Conservation (phyloP, 73 alveolate genomes). For the Uronychia setigera region DNA sequence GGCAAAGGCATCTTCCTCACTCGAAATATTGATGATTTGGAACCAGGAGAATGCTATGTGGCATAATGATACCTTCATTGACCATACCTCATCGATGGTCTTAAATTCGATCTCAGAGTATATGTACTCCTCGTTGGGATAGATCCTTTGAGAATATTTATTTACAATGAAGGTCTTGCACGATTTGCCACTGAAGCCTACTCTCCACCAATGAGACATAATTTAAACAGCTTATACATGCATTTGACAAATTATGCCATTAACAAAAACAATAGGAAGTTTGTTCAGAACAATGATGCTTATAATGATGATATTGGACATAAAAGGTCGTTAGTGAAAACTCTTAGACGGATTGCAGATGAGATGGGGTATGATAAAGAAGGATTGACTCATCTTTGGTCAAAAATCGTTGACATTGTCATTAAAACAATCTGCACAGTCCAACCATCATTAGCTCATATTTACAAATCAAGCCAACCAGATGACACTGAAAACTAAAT, state of each 20-base stretch:
- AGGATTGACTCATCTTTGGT: conserved; percentile 5
- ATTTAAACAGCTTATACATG: conserved; percentile 29
- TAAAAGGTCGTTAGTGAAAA: conserved; percentile 28
- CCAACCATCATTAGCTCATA: conserved; percentile 63
- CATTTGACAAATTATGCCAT: conserved; percentile 54
- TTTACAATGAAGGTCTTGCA: conserved; percentile 68
- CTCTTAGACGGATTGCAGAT: conserved; percentile 15
- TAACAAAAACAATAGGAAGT: conserved; percentile 26
- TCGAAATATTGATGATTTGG: conserved; percentile 4
- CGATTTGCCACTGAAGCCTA: conserved; percentile 65
- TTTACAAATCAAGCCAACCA: conserved; percentile 59
- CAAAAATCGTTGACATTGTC: conserved; percentile 32
- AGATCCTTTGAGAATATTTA: conserved; percentile 51
- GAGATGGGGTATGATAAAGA: conserved; percentile 4
- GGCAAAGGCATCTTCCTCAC: conserved; percentile 48
- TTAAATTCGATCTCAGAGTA: conserved; percentile 96
- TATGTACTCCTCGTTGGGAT: conserved; percentile 60
- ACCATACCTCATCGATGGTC: conserved; percentile 95
- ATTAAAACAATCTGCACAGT: conserved; percentile 48
- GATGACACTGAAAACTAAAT: conserved; percentile 49
- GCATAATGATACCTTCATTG: conserved; percentile 90
- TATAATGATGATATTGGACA: conserved; percentile 36
- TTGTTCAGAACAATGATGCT: conserved; percentile 30
- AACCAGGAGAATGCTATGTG: conserved; percentile 50
- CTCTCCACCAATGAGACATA: conserved; percentile 14